Conservation (phyloP, 345 rosid species). For the Streptanthus diversifolius region DNA sequence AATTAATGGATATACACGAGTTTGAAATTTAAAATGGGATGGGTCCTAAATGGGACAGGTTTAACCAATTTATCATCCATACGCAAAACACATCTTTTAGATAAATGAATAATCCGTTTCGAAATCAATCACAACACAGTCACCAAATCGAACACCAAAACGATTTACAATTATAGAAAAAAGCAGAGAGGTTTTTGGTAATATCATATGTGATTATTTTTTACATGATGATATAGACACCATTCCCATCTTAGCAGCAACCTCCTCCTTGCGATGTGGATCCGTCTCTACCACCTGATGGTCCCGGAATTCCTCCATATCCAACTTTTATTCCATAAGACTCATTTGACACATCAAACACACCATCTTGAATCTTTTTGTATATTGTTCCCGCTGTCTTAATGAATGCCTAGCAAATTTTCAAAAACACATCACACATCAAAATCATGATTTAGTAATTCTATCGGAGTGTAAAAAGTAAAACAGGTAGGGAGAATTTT, state of each 20-base stretch:
- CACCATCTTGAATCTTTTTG: constrained; percentile 97
- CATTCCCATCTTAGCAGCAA: constrained; percentile 60
- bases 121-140: constrained; percentile 16
- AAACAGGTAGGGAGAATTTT: not conserved
- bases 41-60: too few relatives aligned
- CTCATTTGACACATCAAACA: constrained; percentile 95
- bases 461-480: not conserved
- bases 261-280: constrained; percentile 77
- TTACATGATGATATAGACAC: constrained; percentile 23
- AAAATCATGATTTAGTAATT: not conserved
- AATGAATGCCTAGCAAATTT: constrained; percentile 67
- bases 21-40: too few relatives aligned
- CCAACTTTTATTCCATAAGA: constrained; percentile 97
- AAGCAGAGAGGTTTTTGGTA: constrained; percentile 12
- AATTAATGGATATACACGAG: too few relatives aligned
- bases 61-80: too few relatives aligned
- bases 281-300: constrained; percentile 88
- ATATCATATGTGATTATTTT: constrained; percentile 10
- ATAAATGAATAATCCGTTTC: constrained; percentile 7
- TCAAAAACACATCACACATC: not conserved
- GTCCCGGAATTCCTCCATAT: constrained; percentile 93
- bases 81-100: constrained; percentile 13
- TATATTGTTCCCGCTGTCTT: constrained; percentile 93
- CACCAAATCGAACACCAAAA: constrained; percentile 17
- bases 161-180: constrained; percentile 26